Base-by-base conservation (phyloP, 225 moss, liverwort and hornwort species). In the Straminergon stramineum region DNA sequence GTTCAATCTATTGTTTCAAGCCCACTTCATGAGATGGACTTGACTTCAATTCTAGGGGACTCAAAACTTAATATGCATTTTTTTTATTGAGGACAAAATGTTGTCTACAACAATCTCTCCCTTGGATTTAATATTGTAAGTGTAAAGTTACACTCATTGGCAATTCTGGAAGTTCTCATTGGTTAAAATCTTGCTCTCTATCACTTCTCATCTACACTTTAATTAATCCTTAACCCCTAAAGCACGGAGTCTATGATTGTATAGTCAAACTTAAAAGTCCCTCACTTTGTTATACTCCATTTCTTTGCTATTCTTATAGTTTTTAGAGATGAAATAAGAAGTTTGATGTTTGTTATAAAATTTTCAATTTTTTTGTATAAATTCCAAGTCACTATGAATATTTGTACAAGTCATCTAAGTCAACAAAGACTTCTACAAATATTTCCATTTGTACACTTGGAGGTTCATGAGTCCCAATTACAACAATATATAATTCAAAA, bases 231-330 rank as follows among this genome's bases (percentile, higher is more conserved):
- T 14, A 23, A 14, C 0, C 8, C 5, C 15, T 3, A 9, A 71
- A 71, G 4, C 15, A 5, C 0, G 0, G 2, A 15, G 4, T 23
- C n/a, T 23, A n/a, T 13, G 7, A 13, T 7, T 0, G 1, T 69
- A 5, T 41, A 8, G 5, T 71, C 26, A 71, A 71, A 41, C 1
- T 15, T 9, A 1, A 26, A 71, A 71, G 8, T 23, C 9, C 7
- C 2, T n/a, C 22, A n/a, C 7, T 69, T 12, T 39, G 3, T 70
- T 70, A 15, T 15, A 24, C 2, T 41, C 7, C 2, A 31, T 18
- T 48, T 30, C 4, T 75, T 48, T 75, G 5, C 15, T 75, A 30
- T 48, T 48, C 0, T 18, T 75, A 17, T 8, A 7, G 13, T 52
- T 41, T 12, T 21, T 5, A 8, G 1, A 52, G 7, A 75, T 75